Evolutionary conservation across 1,284 basidiomycete genomes (phyloP).

Genomic region (Mycena sp.): DNA sequence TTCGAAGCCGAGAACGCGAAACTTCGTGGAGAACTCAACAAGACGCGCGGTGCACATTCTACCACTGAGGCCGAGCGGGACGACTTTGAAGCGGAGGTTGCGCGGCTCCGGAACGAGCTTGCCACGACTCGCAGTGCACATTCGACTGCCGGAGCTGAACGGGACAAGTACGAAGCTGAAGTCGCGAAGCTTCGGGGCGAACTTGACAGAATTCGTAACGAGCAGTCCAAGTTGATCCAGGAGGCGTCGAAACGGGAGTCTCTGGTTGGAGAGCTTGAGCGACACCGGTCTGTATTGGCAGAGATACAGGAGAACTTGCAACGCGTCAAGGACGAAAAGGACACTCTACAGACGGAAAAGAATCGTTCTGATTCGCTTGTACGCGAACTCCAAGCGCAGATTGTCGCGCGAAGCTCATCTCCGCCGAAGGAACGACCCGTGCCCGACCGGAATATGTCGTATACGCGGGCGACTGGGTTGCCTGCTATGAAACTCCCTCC

Average conservation of each 20-base stretch:
- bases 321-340: slow-evolving; percentile 83
- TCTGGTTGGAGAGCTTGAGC: slow-evolving; percentile 77
- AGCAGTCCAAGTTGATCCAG: slow-evolving; percentile 70
- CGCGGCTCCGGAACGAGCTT: slow-evolving; percentile 54
- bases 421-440: slow-evolving; percentile 53
- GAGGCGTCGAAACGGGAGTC: slow-evolving; percentile 80
- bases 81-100: slow-evolving; percentile 61
- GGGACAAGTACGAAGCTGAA: slow-evolving; percentile 62
- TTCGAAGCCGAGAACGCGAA: slow-evolving; percentile 62
- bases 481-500: slow-evolving; percentile 84
- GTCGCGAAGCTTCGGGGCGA: slow-evolving; percentile 66
- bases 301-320: slow-evolving; percentile 81
- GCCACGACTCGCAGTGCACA: slow-evolving; percentile 17
- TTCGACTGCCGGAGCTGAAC: slow-evolving; percentile 33
- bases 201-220: slow-evolving; percentile 62
- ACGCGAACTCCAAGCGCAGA: slow-evolving; percentile 79
- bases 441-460: slow-evolving; percentile 65
- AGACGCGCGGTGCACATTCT: slow-evolving; percentile 22
- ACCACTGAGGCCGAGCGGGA: slow-evolving; percentile 46
- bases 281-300: slow-evolving; percentile 75
- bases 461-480: slow-evolving; percentile 64
- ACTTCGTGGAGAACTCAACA: slow-evolving; percentile 65
- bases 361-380: slow-evolving; percentile 69
- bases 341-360: slow-evolving; percentile 78
- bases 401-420: slow-evolving; percentile 65